These are phyloP conservation scores for Russula foetens DNA, from an alignment of 768 basidiomycete genomes.

Conservation along the genomic window DNA sequence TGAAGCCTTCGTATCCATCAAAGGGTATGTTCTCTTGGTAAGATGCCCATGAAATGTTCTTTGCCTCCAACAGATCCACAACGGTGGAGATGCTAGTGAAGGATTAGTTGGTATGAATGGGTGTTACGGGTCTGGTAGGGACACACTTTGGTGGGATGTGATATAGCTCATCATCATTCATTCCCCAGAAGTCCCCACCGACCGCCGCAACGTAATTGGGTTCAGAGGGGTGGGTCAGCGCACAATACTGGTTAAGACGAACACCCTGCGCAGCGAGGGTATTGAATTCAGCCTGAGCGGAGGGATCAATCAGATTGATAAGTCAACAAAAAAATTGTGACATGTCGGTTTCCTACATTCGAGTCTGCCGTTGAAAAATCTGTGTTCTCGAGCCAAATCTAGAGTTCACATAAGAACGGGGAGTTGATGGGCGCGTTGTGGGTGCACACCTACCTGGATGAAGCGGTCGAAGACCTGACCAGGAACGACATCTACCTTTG, in stretches of 20 bases:
- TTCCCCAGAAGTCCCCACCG: constrained; percentile 48
- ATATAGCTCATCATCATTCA: constrained; percentile 34
- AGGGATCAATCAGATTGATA: constrained; percentile 24
- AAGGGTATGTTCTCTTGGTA: constrained; percentile 54
- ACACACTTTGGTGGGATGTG: constrained; percentile 23
- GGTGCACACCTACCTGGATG: constrained; percentile 25
- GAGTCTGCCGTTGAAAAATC: constrained; percentile 34
- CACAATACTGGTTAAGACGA: constrained; percentile 35
- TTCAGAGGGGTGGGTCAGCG: constrained; percentile 49
- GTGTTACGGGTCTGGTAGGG: background rate
- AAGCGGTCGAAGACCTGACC: constrained; percentile 42
- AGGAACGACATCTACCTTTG: constrained; percentile 30
- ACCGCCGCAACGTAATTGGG: constrained; percentile 49
- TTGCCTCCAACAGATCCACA: constrained; percentile 51
- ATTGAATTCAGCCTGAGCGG: constrained; percentile 24
- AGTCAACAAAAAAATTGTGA: background rate
- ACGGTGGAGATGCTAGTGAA: constrained; percentile 36
- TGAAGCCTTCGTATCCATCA: constrained; percentile 33
- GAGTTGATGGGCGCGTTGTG: background rate
- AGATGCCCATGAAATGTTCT: constrained; percentile 49
- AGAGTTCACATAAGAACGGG: background rate
- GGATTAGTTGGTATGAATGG: background rate
- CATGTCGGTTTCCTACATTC: background rate
- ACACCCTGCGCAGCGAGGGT: constrained; percentile 44
- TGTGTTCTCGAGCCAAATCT: constrained; percentile 61